Percentiles rank a stretch among this genome's conserved stretches.
Conservation (phyloP, 1,139 yeast genomes). For the Yamadazyma blattariae region DNA sequence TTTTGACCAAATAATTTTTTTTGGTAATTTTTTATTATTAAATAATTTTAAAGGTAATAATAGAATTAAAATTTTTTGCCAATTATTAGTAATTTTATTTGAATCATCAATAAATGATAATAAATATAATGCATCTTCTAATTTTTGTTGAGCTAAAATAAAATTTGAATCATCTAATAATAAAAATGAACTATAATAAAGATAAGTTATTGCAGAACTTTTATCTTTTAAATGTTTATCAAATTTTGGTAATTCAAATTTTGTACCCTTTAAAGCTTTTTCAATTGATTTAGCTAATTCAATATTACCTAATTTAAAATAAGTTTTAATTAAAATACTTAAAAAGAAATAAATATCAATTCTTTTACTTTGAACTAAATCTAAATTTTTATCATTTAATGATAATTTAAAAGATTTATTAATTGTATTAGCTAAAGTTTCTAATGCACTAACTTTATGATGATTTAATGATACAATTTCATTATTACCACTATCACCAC, state of each 20-base stretch:
- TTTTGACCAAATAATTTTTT: slow-evolving; percentile 33
- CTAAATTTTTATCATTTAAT: slow-evolving; percentile 71
- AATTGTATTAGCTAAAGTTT: slow-evolving; percentile 61
- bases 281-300: slow-evolving; percentile 80
- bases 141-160: slow-evolving; percentile 43
- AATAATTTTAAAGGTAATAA: slow-evolving; percentile 56
- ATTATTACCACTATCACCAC: slow-evolving; percentile 5
- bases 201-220: slow-evolving; percentile 56
- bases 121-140: slow-evolving; percentile 46
- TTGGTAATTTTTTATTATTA: slow-evolving; percentile 42
- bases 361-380: slow-evolving; percentile 49
- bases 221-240: slow-evolving; percentile 46
- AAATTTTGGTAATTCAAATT: slow-evolving; percentile 45
- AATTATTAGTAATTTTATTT: slow-evolving; percentile 21
- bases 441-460: slow-evolving; percentile 29
- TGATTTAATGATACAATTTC: slow-evolving; percentile 6
- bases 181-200: slow-evolving; percentile 65
- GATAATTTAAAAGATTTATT: slow-evolving; percentile 77
- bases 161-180: slow-evolving; percentile 64
- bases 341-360: slow-evolving; percentile 73
- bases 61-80: slow-evolving; percentile 43
- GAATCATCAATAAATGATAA: slow-evolving; percentile 22
- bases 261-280: slow-evolving; percentile 63
- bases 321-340: slow-evolving; percentile 67
- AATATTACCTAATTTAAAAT: slow-evolving; percentile 64